Evolutionary conservation across 768 basidiomycete species (phyloP).

Genomic region (Phaeotremella skinneri): DNA sequence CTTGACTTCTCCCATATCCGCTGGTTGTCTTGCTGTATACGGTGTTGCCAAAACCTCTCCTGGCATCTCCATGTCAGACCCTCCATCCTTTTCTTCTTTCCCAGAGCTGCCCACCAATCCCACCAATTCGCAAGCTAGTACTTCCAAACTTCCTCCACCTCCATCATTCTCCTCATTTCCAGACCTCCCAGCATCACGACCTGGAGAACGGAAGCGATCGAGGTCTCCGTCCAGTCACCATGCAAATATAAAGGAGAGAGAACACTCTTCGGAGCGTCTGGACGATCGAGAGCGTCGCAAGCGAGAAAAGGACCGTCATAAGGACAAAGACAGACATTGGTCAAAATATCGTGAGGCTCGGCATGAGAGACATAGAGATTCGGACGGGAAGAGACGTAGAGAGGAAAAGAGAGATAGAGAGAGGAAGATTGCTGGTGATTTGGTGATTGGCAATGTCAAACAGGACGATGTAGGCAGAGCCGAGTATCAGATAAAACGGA

Average conservation of each 20-base stretch:
- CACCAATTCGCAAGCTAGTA: too few relatives aligned
- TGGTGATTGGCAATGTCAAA: conserved; percentile 12
- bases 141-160: not conserved
- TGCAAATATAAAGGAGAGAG: too few relatives aligned
- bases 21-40: too few relatives aligned
- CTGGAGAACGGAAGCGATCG: too few relatives aligned
- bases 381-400: conserved; percentile 9
- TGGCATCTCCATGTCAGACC: too few relatives aligned
- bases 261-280: too few relatives aligned
- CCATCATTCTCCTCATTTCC: conserved; percentile 1
- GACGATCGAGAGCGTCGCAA: not conserved
- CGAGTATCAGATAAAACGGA: not conserved
- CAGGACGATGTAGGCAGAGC: not conserved
- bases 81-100: too few relatives aligned
- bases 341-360: not conserved
- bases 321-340: conserved; percentile 13
- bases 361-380: not conserved
- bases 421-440: conserved; percentile 13
- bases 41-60: too few relatives aligned
- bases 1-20: too few relatives aligned
- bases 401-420: conserved; percentile 17
- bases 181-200: not conserved
- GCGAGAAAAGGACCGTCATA: not conserved
- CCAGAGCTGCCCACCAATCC: not conserved
- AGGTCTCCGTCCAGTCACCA: too few relatives aligned